Evolutionary conservation across 768 basidiomycete species (phyloP).

Genomic region (Megacollybia marginata): DNA sequence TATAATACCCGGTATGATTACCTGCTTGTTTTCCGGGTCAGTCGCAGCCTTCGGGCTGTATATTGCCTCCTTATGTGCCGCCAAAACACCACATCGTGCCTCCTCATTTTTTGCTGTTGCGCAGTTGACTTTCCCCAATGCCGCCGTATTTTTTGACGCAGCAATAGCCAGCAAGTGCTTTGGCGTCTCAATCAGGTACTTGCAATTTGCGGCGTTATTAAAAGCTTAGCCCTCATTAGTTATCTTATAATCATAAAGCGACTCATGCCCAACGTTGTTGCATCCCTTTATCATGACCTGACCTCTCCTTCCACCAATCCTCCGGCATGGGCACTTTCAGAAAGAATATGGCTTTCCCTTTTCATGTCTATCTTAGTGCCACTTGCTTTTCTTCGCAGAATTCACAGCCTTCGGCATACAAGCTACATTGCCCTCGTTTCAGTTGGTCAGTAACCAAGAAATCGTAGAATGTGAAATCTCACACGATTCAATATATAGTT

Average conservation of each 20-base stretch:
- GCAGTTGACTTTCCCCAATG: slow-evolving; percentile 82
- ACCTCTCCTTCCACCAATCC: slow-evolving; percentile 56
- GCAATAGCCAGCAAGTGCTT: slow-evolving; percentile 97
- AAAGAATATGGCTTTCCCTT: slow-evolving; percentile 76
- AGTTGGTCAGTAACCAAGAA: slow-evolving; percentile 55
- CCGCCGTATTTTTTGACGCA: slow-evolving; percentile 83
- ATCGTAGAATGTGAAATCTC: background rate
- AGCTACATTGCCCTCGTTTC: slow-evolving; percentile 90
- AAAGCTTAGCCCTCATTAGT: slow-evolving; percentile 26
- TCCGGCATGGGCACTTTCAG: slow-evolving; percentile 69
- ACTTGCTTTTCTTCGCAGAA: slow-evolving; percentile 70
- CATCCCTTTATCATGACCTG: slow-evolving; percentile 74
- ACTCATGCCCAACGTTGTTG: slow-evolving; percentile 86
- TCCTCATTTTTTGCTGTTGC: slow-evolving; percentile 82
- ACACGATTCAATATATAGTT: slow-evolving; percentile 28
- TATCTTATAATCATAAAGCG: slow-evolving; percentile 91
- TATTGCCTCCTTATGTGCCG: slow-evolving; percentile 79
- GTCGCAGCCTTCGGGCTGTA: slow-evolving; percentile 84
- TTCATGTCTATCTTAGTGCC: slow-evolving; percentile 75
- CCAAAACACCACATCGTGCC: slow-evolving; percentile 61
- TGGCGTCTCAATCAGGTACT: slow-evolving; percentile 87
- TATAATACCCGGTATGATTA: slow-evolving; percentile 82
- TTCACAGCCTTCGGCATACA: slow-evolving; percentile 85
- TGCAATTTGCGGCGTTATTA: background rate
- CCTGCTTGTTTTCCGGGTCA: slow-evolving; percentile 73